Evolutionary conservation across 2,329 filamentous ascomycete genomes (phyloP), one percentile per base, ranked within the genome.

Genomic region (Aspergillus unguis): DNA sequence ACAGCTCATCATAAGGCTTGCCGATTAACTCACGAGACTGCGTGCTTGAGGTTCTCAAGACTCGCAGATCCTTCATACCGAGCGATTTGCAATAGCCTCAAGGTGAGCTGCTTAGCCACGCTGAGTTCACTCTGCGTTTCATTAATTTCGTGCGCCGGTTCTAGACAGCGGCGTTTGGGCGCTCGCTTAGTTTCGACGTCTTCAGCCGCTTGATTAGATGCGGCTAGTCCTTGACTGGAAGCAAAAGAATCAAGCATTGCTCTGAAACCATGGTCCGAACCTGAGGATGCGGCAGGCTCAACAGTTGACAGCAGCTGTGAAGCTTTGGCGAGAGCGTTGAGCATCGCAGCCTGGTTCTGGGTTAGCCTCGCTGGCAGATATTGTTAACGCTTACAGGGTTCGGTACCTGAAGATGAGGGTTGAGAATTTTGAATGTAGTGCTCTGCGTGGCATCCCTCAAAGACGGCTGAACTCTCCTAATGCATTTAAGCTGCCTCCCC

Each of bases 1-100:
- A 35, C 23, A 44, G 41, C 31, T 8, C 25, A 11, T 40, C 10
- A 10, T 10, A 29, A 26, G 26, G 31, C n/a, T 32, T 10, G 29
- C 17, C 17, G 27, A 36, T 44, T 9, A 33, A 75, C 80, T 67
- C 71, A 85, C 83, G 75, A 63, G 33, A 80, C 69, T 10, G 74
- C 62, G 47, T 68, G 50, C 67, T 76, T 61, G n/a, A 80, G 56
- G 11, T 69, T 71, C 52, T 70, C 64, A 33, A 80, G 49, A 37
- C 67, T 69, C 27, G 59, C 58, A 3, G 61, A 59, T 33, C 64
- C 63, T 40, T 71, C 65, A 32, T 61, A 65, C 23, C 65, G 69
- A 41, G 80, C 61, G 17, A 57, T 69, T 38, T 29, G 50, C 53
- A 59, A 69, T 69, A 53, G 70, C 43, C 42, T 65, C 51, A 29